Evolutionary conservation across 345 rosid genomes (phyloP).

Genomic region (Pistacia integerrima): DNA sequence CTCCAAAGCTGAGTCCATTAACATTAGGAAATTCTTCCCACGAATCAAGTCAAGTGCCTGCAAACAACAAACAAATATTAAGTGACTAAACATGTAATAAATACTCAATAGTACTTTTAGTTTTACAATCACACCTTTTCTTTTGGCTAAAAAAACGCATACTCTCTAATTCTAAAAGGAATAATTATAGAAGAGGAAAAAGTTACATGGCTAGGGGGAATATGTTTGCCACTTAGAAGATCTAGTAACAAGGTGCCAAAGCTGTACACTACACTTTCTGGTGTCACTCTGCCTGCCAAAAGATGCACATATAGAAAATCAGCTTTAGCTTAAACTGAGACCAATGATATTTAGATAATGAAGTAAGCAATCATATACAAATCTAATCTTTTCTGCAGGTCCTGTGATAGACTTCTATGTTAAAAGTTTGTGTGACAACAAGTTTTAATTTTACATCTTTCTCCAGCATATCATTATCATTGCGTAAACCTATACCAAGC

Average conservation of each 20-base stretch:
- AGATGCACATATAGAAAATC: slow-evolving; percentile 14
- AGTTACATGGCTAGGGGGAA: slow-evolving; percentile 96
- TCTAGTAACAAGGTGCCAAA: slow-evolving; percentile 94
- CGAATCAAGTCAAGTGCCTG: slow-evolving; percentile 98
- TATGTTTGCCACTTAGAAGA: slow-evolving; percentile 96
- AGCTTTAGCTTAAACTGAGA: slow-evolving; percentile 19
- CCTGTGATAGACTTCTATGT: not conserved
- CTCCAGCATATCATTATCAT: not conserved
- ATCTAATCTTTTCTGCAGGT: not conserved
- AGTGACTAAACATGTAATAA: not conserved
- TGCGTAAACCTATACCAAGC: not conserved
- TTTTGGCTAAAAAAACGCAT: too few relatives aligned
- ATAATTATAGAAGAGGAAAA: slow-evolving; percentile 23
- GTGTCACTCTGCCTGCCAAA: slow-evolving; percentile 80
- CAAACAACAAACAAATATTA: slow-evolving; percentile 23
- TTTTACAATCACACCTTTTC: too few relatives aligned
- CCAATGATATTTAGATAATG: not conserved
- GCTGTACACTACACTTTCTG: slow-evolving; percentile 95
- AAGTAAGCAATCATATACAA: not conserved
- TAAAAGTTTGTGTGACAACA: not conserved
- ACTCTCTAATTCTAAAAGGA: not conserved
- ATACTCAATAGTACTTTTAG: not conserved
- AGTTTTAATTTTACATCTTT: not conserved
- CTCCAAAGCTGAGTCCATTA: slow-evolving; percentile 97
- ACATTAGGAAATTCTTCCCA: slow-evolving; percentile 82